These are phyloP conservation scores for Boletus fagicola DNA, from an alignment of 768 basidiomycete species.

Conservation along the genomic window DNA sequence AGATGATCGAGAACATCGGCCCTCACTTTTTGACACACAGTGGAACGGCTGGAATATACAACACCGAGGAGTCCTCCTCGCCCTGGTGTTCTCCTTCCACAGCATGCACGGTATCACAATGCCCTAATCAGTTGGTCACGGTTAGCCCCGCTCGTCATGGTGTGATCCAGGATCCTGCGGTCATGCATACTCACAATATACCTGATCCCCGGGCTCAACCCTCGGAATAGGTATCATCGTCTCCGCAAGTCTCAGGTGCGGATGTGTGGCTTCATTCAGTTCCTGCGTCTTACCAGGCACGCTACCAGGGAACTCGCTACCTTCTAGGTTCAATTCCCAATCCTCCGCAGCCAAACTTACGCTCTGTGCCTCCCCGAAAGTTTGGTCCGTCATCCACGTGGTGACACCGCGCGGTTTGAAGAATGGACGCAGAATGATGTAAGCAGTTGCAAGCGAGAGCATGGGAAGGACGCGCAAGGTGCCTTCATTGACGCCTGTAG, in stretches of 20 bases:
- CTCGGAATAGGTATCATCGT: constrained; percentile 59
- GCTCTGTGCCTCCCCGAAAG: constrained; percentile 18
- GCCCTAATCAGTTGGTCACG: constrained; percentile 35
- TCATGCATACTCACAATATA: constrained; percentile 44
- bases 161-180: not conserved
- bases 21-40: constrained; percentile 49
- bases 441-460: constrained; percentile 54
- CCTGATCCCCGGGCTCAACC: constrained; percentile 64
- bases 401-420: constrained; percentile 42
- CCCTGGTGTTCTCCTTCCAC: constrained; percentile 52
- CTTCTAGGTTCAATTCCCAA: constrained; percentile 56
- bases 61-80: constrained; percentile 48
- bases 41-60: constrained; percentile 57
- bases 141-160: not conserved
- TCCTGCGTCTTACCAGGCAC: constrained; percentile 55
- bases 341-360: constrained; percentile 42
- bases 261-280: constrained; percentile 54
- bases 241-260: constrained; percentile 53
- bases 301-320: constrained; percentile 53
- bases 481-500: constrained; percentile 57
- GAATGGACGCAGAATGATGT: constrained; percentile 64
- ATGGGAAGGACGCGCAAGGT: constrained; percentile 63
- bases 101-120: constrained; percentile 55
- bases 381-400: not conserved
- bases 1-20: not conserved